Evolutionary conservation across 1,284 basidiomycete genomes (phyloP), one percentile per base, ranked within the genome.

Genomic region (Volvariella surrecta): DNA sequence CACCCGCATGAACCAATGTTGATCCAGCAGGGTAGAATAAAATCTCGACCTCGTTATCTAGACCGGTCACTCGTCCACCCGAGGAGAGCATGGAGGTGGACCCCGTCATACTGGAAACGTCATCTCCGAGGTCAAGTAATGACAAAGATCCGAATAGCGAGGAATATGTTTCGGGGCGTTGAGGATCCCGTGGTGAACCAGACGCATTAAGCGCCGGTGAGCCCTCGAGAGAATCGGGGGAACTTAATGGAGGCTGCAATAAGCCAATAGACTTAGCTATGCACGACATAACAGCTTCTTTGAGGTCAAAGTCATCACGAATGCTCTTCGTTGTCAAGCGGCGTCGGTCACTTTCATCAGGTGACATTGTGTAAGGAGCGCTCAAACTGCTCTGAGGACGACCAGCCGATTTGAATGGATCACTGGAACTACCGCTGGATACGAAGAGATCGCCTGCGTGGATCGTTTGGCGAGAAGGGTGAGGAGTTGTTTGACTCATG

Each of bases 221-320:
- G 2, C 73, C 71, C 50, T 83, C 79, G 2, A 71, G 60, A 2
- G 82, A 83, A 32, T 78, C 79, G 37, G 66, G 70, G 32, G 71
- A 77, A 46, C 79, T 83, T 11, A 84, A 66, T 6, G 82, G 76
- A 4, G 90, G 84, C 52, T 96, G 94, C n/a, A 89, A 70, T 9
- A 99, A 73, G 2, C 95, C 95, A 45, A 99, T 98, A 3, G 92
- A 96, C 60, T 94, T 95, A 1, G 94, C 93, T 47, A 99, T 96
- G 62, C 91, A 96, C 3, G 87, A 85, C 87, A 99, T 93, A 24
- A 99, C 92, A 50, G 90, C 91, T 51, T 92, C 89, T 35, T 89
- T 81, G 30, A 99, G 74, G 56, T 97, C 89, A 56, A 96, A 94
- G 21, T 68, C 67, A 17, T 68, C 62, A 35, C 57, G 58, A 50